phyloP scores from a whole-genome alignment of 768 basidiomycete genomes.

The Suillus occidentalis region DNA sequence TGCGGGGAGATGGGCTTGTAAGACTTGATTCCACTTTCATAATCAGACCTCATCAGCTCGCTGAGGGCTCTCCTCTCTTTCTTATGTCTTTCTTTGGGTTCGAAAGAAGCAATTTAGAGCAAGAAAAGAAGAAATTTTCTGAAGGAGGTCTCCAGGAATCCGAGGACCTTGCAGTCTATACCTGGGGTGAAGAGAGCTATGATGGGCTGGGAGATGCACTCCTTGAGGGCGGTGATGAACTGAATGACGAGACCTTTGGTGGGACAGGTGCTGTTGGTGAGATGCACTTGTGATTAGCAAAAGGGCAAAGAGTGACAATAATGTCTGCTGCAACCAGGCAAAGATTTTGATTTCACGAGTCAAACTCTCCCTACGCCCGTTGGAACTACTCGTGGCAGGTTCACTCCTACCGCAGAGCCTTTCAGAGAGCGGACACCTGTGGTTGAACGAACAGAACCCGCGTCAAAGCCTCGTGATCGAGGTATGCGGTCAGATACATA shows the following conservation, averaged over 20 bases:
- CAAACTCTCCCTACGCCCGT: slow-evolving; percentile 34
- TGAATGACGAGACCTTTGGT: slow-evolving; percentile 98
- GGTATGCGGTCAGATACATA: slow-evolving; percentile 22
- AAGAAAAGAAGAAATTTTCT: slow-evolving; percentile 58
- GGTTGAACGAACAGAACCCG: slow-evolving; percentile 22
- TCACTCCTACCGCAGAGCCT: slow-evolving; percentile 22
- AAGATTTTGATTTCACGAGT: slow-evolving; percentile 87
- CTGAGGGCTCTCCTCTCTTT: slow-evolving; percentile 10
- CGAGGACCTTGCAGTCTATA: slow-evolving; percentile 88
- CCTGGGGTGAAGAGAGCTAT: slow-evolving; percentile 89
- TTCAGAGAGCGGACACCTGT: slow-evolving; percentile 29
- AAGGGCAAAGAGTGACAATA: slow-evolving; percentile 9
- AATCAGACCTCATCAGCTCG: slow-evolving; percentile 6
- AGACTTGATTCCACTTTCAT: slow-evolving; percentile 4
- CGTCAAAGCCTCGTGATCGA: slow-evolving; percentile 25
- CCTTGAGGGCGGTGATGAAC: slow-evolving; percentile 86
- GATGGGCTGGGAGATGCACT: slow-evolving; percentile 87
- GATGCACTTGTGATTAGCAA: slow-evolving; percentile 27
- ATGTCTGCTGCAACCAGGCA: slow-evolving; percentile 49
- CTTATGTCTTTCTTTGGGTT: slow-evolving; percentile 86
- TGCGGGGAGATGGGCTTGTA: slow-evolving; percentile 9
- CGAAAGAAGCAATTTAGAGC: slow-evolving; percentile 60
- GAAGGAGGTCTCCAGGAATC: slow-evolving; percentile 51
- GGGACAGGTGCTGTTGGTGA: slow-evolving; percentile 67
- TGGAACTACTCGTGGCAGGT: slow-evolving; percentile 16